These are phyloP conservation scores for Russula dissimulans DNA, from an alignment of 768 basidiomycete species.

Conservation along the genomic window DNA sequence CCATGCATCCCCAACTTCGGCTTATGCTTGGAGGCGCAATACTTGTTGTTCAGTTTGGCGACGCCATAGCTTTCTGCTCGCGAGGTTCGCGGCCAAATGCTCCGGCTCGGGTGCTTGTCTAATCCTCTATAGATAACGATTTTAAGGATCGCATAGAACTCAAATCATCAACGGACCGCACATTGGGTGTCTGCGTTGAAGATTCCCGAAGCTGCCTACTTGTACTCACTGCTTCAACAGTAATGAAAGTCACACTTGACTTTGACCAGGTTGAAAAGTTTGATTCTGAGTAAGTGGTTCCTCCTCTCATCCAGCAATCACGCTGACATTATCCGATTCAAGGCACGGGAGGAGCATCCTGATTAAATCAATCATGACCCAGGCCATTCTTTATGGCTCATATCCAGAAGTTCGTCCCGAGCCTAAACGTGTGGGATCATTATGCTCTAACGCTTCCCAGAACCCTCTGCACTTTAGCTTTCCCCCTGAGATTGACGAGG, in stretches of 20 bases:
- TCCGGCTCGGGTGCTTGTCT: background rate
- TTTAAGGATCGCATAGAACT: conserved; percentile 67
- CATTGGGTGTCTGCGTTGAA: conserved; percentile 59
- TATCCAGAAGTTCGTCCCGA: conserved; percentile 42
- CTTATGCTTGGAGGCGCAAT: conserved; percentile 51
- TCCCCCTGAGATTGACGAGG: conserved; percentile 70
- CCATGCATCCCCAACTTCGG: conserved; percentile 62
- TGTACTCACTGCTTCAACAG: conserved; percentile 55
- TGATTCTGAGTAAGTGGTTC: conserved; percentile 47
- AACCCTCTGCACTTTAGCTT: conserved; percentile 77
- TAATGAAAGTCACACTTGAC: conserved; percentile 60
- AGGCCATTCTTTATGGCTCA: conserved; percentile 72
- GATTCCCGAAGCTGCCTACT: conserved; percentile 41
- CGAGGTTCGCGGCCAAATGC: conserved; percentile 35
- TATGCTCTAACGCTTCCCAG: conserved; percentile 25
- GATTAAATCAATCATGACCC: conserved; percentile 72
- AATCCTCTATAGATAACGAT: conserved; percentile 43
- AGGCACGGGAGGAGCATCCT: conserved; percentile 59
- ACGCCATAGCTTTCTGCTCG: conserved; percentile 64
- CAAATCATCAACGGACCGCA: conserved; percentile 56
- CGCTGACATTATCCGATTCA: background rate
- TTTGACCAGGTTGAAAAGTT: conserved; percentile 52
- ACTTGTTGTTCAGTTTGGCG: conserved; percentile 61
- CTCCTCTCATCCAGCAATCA: background rate
- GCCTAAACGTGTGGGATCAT: background rate